phyloP scores from a whole-genome alignment of 305 asterid genomes.

The Fraxinus nigra region DNA sequence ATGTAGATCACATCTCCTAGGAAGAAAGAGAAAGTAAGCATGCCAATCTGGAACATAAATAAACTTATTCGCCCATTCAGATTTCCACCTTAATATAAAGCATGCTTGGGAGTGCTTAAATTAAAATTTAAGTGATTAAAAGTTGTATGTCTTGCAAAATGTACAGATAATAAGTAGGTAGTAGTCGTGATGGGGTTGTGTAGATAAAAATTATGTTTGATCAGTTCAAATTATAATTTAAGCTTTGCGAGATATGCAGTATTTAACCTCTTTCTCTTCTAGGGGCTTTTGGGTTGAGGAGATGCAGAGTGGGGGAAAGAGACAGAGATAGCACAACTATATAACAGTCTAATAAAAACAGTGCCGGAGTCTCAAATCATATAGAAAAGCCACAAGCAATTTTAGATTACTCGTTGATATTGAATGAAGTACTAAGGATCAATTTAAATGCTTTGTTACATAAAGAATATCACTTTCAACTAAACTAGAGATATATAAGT shows the following conservation, averaged over 20 bases:
- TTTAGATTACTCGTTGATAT: background rate
- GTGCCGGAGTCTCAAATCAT: background rate
- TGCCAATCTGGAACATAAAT: background rate
- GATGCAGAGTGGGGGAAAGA: background rate
- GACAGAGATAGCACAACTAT: background rate
- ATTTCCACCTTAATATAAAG: background rate
- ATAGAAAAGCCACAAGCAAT: conserved; percentile 12
- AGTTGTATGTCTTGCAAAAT: background rate
- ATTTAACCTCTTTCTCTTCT: background rate
- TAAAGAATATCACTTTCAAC: conserved; percentile 19
- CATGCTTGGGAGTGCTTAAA: background rate
- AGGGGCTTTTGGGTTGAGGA: background rate
- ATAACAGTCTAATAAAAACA: background rate
- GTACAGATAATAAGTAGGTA: background rate
- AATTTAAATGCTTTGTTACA: background rate
- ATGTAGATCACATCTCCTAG: background rate
- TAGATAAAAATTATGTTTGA: background rate
- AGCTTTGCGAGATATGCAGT: background rate
- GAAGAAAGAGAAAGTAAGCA: background rate
- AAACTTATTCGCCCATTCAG: background rate
- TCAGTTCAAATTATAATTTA: background rate
- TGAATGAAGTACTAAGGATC: background rate
- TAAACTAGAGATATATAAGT: conserved; percentile 4
- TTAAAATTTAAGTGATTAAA: background rate
- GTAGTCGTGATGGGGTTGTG: no score